Base-by-base conservation (phyloP, 805 yeast species). In the Saccharomycopsis olivae region DNA sequence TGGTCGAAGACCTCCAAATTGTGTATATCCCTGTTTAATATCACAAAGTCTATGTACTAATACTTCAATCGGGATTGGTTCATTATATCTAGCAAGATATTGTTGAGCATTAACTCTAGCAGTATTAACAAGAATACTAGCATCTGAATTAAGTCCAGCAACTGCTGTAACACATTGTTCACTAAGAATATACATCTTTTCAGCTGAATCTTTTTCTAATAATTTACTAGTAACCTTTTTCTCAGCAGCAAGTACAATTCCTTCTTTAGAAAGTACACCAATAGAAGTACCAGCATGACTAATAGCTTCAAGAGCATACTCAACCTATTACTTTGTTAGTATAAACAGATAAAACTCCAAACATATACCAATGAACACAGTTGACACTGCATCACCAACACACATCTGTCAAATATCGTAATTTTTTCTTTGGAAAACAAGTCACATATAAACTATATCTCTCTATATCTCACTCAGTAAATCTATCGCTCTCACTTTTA, bases 141-240 rank as follows among this genome's bases (percentile, higher is more conserved):
- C 98, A 62, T 92, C 99, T 1, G 97, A 89, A 32, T 92, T 92
- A 76, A 92, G 78, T 36, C 99, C 99, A 0, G 99, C 98, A 25
- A 92, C 99, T 1, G 96, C 95, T 53, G 94, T 85, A 37, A 87
- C 69, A 65, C 78, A 80, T 51, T 77, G 75, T 55, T 84, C 94
- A 62, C 81, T 85, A 56, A 89, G 64, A 21, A 75, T 71, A 61
- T 89, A 92, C 62, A 92, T 72, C 60, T 92, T 92, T 62, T 92
- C 99, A 27, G 95, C 87, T 14, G 85, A 74, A 60, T 89, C 96
- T 62, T 87, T 94, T 61, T 92, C 98, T 43, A 92, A 73, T 53
- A 92, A 68, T 55, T 89, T 87, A 47, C 89, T 78, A 21, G 96
- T 87, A 40, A 89, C 92, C 60, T 92, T 92, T 61, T 92, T 79